These are phyloP conservation scores for Conidiobolus incongruus DNA, from an alignment of 371 early-diverging fungal species.

Conservation along the genomic window DNA sequence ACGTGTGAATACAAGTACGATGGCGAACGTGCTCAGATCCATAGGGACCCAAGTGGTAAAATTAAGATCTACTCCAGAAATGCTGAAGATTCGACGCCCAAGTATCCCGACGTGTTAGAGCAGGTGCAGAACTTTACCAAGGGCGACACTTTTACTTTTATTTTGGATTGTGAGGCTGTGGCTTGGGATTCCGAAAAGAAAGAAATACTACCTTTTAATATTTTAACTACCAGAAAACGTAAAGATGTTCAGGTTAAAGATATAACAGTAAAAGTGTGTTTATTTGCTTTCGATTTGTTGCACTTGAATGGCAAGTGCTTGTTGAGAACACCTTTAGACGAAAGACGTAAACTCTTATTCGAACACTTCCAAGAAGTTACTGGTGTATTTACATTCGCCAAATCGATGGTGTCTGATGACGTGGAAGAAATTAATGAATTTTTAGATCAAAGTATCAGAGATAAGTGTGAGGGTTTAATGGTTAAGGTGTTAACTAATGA, in stretches of 20 bases:
- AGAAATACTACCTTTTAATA: slow-evolving; percentile 94
- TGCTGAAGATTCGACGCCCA: slow-evolving; percentile 84
- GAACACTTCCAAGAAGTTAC: slow-evolving; percentile 56
- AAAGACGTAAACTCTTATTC: slow-evolving; percentile 55
- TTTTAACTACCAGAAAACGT: slow-evolving; percentile 90
- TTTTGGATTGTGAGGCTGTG: slow-evolving; percentile 98
- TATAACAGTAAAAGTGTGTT: slow-evolving; percentile 84
- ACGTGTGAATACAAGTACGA: slow-evolving; percentile 99
- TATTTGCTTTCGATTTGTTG: slow-evolving; percentile 97
- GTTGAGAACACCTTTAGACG: slow-evolving; percentile 46
- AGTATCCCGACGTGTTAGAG: slow-evolving; percentile 87
- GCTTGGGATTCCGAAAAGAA: slow-evolving; percentile 86
- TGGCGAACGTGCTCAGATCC: slow-evolving; percentile 98
- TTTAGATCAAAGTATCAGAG: slow-evolving; percentile 69
- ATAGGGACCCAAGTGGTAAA: slow-evolving; percentile 48
- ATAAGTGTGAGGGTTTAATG: slow-evolving; percentile 98
- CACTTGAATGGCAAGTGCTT: slow-evolving; percentile 86
- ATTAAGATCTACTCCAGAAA: slow-evolving; percentile 89
- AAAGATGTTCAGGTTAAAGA: slow-evolving; percentile 85
- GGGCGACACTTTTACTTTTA: slow-evolving; percentile 52
- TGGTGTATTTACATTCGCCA: slow-evolving; percentile 85
- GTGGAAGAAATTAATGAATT: slow-evolving; percentile 92
- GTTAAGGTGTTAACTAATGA: slow-evolving; percentile 79
- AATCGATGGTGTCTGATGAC: slow-evolving; percentile 46
- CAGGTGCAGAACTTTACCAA: slow-evolving; percentile 38